Base-by-base conservation (phyloP, 1,284 basidiomycete genomes). In the Marasmius sp. region DNA sequence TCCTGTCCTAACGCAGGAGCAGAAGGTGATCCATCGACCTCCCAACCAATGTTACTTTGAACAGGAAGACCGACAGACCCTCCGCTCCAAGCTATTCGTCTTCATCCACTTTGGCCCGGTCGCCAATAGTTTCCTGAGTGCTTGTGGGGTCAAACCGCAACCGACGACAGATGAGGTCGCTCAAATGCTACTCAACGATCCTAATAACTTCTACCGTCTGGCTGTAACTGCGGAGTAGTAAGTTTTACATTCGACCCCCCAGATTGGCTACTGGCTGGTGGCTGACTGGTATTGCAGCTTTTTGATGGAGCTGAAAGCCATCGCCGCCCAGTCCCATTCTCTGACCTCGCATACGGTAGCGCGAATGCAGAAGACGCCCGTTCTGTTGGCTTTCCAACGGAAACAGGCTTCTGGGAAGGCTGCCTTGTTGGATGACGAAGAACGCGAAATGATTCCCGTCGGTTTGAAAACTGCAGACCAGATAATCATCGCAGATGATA, bases 41-140 rank as follows among this genome's bases (percentile, higher is more conserved):
- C 91, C 92, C 12, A 79, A 71, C 9, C 85, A 90, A 64, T 93
- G 91, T 70, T 93, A 91, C 72, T 82, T 93, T 64, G 83, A 81
- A 9, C 78, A 80, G 16, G 75, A 80, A 43, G 73, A 79, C 0
- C 78, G 79, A 37, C 81, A 81, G 16, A 78, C 79, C 58, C 84
- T 92, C 53, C 89, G 91, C 68, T 90, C 90, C 1, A 88, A 89
- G 69, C 72, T 93, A 7, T 97, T 98, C 71, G 85, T 87, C 11
- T 97, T 95, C 68, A 86, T 98, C 53, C 91, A 98, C 74, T 98
- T 97, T 73, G 97, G 96, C 0, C 72, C 83, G 0, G 81, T 82
- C 5, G 96, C 92, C 1, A 96, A 95, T 66, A 80, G 85, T 3
- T 97, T 99, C 76, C 79, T 99, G 54, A 86, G 85, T 62, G 88